Evolutionary conservation across 2,329 filamentous ascomycete genomes (phyloP).

Genomic region (Mollisia scopiformis): DNA sequence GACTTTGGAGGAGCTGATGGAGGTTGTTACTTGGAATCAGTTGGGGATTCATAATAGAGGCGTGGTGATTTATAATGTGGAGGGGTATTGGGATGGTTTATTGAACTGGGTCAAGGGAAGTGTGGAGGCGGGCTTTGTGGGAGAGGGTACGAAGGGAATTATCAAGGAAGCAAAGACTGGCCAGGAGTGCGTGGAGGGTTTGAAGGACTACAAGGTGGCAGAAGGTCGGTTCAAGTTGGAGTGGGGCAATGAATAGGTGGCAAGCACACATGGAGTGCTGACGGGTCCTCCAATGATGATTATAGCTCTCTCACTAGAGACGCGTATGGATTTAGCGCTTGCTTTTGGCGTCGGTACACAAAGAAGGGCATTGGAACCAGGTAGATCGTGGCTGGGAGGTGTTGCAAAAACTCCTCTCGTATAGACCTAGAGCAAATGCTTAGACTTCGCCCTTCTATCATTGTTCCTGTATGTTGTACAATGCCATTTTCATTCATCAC

Average conservation of each 20-base stretch:
- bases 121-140: slow-evolving; percentile 78
- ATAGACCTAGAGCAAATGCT: neutral
- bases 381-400: neutral
- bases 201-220: slow-evolving; percentile 77
- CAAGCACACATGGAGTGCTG: neutral
- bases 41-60: slow-evolving; percentile 84
- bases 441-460: neutral
- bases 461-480: slow-evolving; percentile 1
- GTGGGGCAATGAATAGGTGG: slow-evolving; percentile 60
- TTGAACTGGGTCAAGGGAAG: slow-evolving; percentile 79
- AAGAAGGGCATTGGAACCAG: no score
- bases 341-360: neutral
- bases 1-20: slow-evolving; percentile 94
- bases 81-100: slow-evolving; percentile 90
- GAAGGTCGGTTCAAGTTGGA: slow-evolving; percentile 77
- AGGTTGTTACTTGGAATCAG: slow-evolving; percentile 93
- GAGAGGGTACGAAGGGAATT: slow-evolving; percentile 70
- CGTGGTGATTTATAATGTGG: slow-evolving; percentile 82
- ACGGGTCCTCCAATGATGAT: no score
- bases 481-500: slow-evolving; percentile 11
- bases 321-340: neutral
- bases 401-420: neutral
- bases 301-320: neutral
- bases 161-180: slow-evolving; percentile 75
- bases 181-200: slow-evolving; percentile 69